Evolutionary conservation across 805 yeast species (phyloP), one percentile per base, ranked within the genome.

Genomic region (Candida multigemmis): DNA sequence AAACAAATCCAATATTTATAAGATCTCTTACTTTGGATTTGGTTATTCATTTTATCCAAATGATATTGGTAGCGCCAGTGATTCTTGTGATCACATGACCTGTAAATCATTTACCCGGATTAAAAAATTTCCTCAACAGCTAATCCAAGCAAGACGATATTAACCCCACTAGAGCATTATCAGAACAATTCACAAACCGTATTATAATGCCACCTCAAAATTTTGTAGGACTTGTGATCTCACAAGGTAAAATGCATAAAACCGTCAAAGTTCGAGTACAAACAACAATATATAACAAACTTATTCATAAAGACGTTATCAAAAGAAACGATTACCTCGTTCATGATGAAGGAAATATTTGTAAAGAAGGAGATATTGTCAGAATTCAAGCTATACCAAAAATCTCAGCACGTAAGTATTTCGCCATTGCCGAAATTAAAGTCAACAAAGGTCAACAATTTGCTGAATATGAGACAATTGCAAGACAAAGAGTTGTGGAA

Each of bases 201-300:
- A n/a, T n/a, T 35, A 16, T n/a, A 28, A 85, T 84, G 94, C 89
- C 93, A 27, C 76, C 86, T 57, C 95, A 84, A 45, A 83, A 84
- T 48, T 84, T 87, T 47, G 60, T 85, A 25, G 98, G 98, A 24
- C 76, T 85, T 55, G 97, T 89, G 41, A 77, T 86, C 17, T 85
- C 96, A 26, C 96, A 87, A 48, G 97, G 97, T 22, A 85, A 85
- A 53, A 91, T 87, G 96, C 70, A 71, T 56, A 91, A 89, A 62
- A 89, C 97, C 32, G 86, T 89, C 37, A 87, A 86, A 60, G 96
- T 89, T 34, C 72, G 95, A 34, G 87, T 89, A 17, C 79, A 81
- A 49, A 76, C 76, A 24, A 77, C 76, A 45, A 71, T 72, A 22
- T 84, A 77, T 62, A 80, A 85, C 53, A 70, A 70, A 32, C 59